Conservation (phyloP, 2,329 filamentous ascomycete species). For the Talaromyces albobiverticillius region DNA sequence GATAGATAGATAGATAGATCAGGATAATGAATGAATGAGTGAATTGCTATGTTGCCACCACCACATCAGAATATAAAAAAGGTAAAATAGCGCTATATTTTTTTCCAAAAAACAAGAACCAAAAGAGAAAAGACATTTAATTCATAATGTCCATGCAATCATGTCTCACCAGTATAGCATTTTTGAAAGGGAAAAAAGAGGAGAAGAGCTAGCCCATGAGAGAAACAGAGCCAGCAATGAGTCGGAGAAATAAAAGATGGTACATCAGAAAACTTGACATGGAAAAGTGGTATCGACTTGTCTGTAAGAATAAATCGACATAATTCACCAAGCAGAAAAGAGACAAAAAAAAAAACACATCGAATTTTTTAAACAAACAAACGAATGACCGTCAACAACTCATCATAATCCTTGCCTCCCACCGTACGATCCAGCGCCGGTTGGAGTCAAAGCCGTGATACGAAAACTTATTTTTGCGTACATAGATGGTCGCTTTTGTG, state of each 20-base stretch:
- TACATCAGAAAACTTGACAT: background rate
- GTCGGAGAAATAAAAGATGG: background rate
- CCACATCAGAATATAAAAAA: too few species aligned
- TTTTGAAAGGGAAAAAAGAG: background rate
- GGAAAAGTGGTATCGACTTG: too few species aligned
- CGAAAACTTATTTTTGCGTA: slow-evolving; percentile 20
- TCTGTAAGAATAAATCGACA: background rate
- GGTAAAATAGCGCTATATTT: too few species aligned
- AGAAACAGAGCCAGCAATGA: background rate
- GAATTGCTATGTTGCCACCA: too few species aligned
- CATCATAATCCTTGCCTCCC: slow-evolving; percentile 24
- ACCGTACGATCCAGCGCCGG: slow-evolving; percentile 42
- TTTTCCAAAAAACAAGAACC: too few species aligned
- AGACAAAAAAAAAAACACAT: background rate
- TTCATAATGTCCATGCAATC: background rate
- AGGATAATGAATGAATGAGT: too few species aligned
- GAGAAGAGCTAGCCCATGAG: too few species aligned
- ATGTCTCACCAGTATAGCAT: background rate
- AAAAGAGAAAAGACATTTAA: background rate
- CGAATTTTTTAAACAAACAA: slow-evolving; percentile 7
- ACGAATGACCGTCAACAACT: slow-evolving; percentile 12
- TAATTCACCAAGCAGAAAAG: background rate
- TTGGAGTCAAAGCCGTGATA: slow-evolving; percentile 30
- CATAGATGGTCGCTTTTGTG: slow-evolving; percentile 31
- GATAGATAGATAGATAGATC: too few species aligned